Evolutionary conservation across 164 flowering plant species (phyloP), one percentile per base, ranked within the genome.

Genomic region (Chimonanthus praecox): DNA sequence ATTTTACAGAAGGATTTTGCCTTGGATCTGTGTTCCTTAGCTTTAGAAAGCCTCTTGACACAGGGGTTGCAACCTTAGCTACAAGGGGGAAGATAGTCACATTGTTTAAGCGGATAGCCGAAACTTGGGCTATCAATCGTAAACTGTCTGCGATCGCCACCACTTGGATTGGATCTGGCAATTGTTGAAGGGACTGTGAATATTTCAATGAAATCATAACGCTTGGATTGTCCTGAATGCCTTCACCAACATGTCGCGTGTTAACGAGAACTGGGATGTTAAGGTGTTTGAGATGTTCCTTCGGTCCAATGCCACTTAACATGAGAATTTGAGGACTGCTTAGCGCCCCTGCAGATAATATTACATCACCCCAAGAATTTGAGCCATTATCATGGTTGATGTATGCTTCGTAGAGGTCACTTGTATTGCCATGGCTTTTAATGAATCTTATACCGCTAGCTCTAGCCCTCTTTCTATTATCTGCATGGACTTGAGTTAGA

Each of bases 271-370:
- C 13, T 7, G 80, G 47, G 50, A 86, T 84, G 46, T 78, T 73
- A 68, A 78, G 61, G 11, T 72, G 71, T 63, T 74, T 33, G 43
- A 84, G 83, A 48, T 81, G 81, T 18, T 76, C 49, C 2, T 54
- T 45, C 2, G 89, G 84, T 44, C 89, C 86, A 47, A 86, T 79
- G 4, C 86, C 87, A 58, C 89, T 86, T 58, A 84, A 61, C 74
- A 84, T 8, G 3, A 86, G 78, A 67, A 84, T 72, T 60, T 84
- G 87, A 4, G 86, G 85, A 69, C 85, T 84, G 15, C 88, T 81
- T 65, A 82, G 5, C 50, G 84, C 82, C 4, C 86, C 84, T 46
- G 84, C 83, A 50, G 85, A 75, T 18, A 85, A 63, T 43, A 85
- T 81, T 0, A 83, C 74, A 8, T 79, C 81, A 16, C 78, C 75